phyloP scores from a whole-genome alignment of 1,284 basidiomycete species.

The Athelia psychrophila region DNA sequence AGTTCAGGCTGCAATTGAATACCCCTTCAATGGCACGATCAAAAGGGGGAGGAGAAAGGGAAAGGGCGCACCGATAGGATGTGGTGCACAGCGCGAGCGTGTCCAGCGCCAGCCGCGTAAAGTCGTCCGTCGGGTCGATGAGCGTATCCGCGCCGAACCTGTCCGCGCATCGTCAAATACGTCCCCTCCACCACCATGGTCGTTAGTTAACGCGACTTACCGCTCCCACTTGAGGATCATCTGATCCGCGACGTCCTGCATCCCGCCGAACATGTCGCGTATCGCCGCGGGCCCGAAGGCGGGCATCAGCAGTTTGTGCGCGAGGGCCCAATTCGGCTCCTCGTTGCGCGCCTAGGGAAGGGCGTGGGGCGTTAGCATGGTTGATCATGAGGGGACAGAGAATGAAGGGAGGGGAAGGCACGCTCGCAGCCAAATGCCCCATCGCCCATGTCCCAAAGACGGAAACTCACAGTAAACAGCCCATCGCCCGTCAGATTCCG shows the following conservation, averaged over 20 bases:
- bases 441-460: not conserved
- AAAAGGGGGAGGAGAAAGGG: not conserved
- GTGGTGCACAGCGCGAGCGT: slow-evolving; percentile 44
- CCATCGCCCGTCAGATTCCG: slow-evolving; percentile 44
- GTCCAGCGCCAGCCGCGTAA: slow-evolving; percentile 46
- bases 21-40: too few relatives aligned
- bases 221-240: slow-evolving; percentile 46
- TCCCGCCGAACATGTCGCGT: slow-evolving; percentile 46
- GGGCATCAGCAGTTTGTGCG: slow-evolving; percentile 55
- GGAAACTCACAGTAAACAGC: slow-evolving; percentile 33
- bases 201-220: too few relatives aligned
- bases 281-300: slow-evolving; percentile 46
- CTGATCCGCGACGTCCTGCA: slow-evolving; percentile 49
- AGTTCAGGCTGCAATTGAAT: slow-evolving; percentile 28
- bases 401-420: too few relatives aligned
- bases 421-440: too few relatives aligned
- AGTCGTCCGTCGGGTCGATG: slow-evolving; percentile 45
- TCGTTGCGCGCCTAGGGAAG: slow-evolving; percentile 31
- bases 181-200: too few relatives aligned
- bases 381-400: too few relatives aligned
- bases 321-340: slow-evolving; percentile 48
- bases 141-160: slow-evolving; percentile 40
- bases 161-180: not conserved
- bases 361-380: too few relatives aligned
- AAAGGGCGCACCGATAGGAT: slow-evolving; percentile 32